Conservation (phyloP, 352 stramenopile genomes). For the Pythium volutum region DNA sequence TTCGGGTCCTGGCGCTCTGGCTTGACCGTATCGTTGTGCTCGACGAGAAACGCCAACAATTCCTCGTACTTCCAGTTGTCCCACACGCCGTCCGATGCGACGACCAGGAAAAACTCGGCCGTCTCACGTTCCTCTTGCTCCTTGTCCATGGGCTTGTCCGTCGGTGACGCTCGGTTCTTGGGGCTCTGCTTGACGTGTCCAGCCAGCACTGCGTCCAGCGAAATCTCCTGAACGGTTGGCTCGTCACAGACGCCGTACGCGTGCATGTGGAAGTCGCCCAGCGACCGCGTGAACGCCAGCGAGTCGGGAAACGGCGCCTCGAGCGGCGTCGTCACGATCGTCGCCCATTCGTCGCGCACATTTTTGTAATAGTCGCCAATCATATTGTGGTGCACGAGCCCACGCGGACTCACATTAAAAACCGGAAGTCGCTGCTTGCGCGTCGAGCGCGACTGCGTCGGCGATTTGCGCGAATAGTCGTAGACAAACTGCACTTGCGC, state of each 20-base stretch:
- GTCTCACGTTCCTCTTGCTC: conserved; percentile 14
- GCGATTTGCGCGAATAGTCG: conserved; percentile 41
- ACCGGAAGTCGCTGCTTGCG: conserved; percentile 29
- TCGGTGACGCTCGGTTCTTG: no score
- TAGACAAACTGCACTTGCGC: conserved; percentile 80
- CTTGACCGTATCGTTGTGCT: conserved; percentile 14
- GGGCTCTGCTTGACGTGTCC: not conserved
- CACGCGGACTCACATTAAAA: conserved; percentile 33
- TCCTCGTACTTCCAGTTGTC: conserved; percentile 89
- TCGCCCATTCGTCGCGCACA: conserved; percentile 90
- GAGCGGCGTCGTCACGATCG: conserved; percentile 68
- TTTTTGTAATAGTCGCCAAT: conserved; percentile 88
- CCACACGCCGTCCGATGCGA: conserved; percentile 86
- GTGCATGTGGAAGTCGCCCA: conserved; percentile 89
- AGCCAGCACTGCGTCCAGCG: conserved; percentile 33
- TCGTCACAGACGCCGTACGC: conserved; percentile 72
- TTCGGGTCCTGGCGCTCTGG: conserved; percentile 8
- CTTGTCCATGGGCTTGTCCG: not conserved
- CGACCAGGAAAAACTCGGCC: conserved; percentile 49
- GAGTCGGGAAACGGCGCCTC: conserved; percentile 71
- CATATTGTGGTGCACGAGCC: conserved; percentile 36
- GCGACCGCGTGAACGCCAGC: conserved; percentile 84
- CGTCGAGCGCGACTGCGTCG: conserved; percentile 6
- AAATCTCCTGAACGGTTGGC: conserved; percentile 55
- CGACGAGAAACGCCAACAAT: conserved; percentile 46